Evolutionary conservation across 768 basidiomycete species (phyloP).

Genomic region (Kwoniella bestiolae): DNA sequence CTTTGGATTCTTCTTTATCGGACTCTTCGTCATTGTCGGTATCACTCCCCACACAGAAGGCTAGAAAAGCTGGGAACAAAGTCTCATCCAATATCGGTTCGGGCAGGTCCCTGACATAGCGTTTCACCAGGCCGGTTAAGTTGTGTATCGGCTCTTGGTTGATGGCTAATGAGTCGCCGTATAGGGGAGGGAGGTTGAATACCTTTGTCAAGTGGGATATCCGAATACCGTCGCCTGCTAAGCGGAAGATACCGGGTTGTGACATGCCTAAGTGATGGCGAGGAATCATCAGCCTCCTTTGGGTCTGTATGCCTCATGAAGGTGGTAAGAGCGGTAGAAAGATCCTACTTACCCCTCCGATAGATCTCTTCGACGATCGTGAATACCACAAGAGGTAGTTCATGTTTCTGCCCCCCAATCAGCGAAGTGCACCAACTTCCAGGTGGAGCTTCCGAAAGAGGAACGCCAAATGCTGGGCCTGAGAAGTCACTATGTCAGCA

Average conservation of each 20-base stretch:
- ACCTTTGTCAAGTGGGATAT: conserved; percentile 41
- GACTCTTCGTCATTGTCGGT: background rate
- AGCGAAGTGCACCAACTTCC: conserved; percentile 43
- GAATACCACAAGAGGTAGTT: conserved; percentile 49
- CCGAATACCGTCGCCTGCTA: conserved; percentile 46
- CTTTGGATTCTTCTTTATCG: background rate
- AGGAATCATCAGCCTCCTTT: too few relatives aligned
- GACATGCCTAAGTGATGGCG: conserved; percentile 38
- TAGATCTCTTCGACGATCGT: conserved; percentile 52
- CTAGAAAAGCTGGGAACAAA: conserved; percentile 61
- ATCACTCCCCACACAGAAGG: conserved; percentile 55
- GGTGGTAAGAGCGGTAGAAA: background rate
- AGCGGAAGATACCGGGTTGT: conserved; percentile 49
- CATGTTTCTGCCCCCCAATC: conserved; percentile 48
- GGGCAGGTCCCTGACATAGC: conserved; percentile 63
- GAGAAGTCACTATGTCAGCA: background rate
- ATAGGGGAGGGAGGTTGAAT: conserved; percentile 48
- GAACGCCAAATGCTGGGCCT: conserved; percentile 50
- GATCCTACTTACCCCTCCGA: conserved; percentile 37
- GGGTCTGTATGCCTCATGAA: too few relatives aligned
- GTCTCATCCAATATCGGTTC: conserved; percentile 61
- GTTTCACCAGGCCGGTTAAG: conserved; percentile 57
- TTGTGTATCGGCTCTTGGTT: conserved; percentile 44
- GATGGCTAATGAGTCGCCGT: conserved; percentile 39
- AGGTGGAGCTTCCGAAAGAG: conserved; percentile 35